These are phyloP conservation scores for Blastomyces parvus DNA, from an alignment of 2,329 filamentous ascomycete genomes.

Conservation along the genomic window DNA sequence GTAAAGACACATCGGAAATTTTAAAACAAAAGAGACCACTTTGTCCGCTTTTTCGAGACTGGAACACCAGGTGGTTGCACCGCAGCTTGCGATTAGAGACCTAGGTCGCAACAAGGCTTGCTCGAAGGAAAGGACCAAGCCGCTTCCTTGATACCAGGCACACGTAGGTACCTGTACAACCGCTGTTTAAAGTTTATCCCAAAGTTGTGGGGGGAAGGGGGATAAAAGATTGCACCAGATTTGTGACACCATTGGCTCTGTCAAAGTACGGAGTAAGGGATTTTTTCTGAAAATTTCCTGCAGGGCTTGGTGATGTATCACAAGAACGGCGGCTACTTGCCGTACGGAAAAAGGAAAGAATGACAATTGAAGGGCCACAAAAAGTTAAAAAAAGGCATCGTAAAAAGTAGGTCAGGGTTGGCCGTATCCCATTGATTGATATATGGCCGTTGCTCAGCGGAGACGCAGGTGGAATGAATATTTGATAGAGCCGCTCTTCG, in stretches of 20 bases:
- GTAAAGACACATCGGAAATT: neutral
- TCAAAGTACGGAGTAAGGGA: neutral
- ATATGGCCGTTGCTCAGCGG: neutral
- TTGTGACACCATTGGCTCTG: neutral
- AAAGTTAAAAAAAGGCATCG: neutral
- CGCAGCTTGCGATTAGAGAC: neutral
- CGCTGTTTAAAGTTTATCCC: slow-evolving; percentile 5
- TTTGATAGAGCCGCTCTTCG: neutral
- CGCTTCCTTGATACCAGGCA: neutral
- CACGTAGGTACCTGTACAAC: neutral
- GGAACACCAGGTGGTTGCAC: neutral
- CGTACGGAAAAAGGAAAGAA: neutral
- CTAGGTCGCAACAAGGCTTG: neutral
- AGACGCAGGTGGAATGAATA: neutral
- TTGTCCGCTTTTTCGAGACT: neutral
- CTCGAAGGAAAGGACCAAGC: neutral
- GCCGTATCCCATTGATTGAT: neutral
- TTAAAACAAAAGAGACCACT: neutral
- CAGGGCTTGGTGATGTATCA: slow-evolving; percentile 3
- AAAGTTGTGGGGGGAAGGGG: neutral
- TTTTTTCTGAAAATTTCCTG: slow-evolving; percentile 3
- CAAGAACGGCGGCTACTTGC: slow-evolving; percentile 7
- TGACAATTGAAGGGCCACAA: neutral
- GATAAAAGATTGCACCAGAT: neutral
- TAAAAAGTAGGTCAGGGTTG: neutral